Evolutionary conservation across 352 stramenopile species (phyloP), one percentile per base, ranked within the genome.

Genomic region (Phytophthora pistaciae): DNA sequence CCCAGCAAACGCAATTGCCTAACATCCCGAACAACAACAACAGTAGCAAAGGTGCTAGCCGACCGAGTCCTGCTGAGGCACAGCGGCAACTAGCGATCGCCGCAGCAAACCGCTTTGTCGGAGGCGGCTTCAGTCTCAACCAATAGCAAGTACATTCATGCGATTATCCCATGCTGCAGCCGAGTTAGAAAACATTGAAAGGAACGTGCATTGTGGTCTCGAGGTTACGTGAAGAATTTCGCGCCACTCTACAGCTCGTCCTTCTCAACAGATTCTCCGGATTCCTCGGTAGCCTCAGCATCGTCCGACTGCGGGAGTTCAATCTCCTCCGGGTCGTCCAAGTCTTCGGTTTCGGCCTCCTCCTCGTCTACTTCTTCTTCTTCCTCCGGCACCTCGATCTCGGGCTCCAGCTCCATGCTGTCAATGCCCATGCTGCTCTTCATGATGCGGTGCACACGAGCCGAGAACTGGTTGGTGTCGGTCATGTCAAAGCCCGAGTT

Each of bases 401-500:
- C 97, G 9, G 95, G 91, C 68, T 98, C 92, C 25, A 99, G 73
- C 46, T 96, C 90, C 42, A 99, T 62, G 13, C 78, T 94, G 55
- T 98, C 84, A 33, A 99, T 74, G 3, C 88, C 83, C 79, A 99
- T 94, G 75, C 85, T 94, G 46, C 70, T 83, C 86, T 98, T 97
- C 80, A 99, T 92, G 48, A 99, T 84, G 55, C 92, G 87, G 68
- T 98, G 96, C 77, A 99, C 96, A 52, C 98, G 93, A 55, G 87
- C 76, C 18, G 95, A 94, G 72, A 99, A 99, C 59, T 93, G 90
- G 58, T 98, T 94, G 25, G 90, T 83, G 62, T 99, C 95, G 40
- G 95, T 87, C 75, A 99, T 96, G 62, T 95, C 91, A 68, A 99
- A 99, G 66, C 98, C 98, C 53, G 96, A 99, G 75, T 98, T 98